Conservation (phyloP, 2,329 filamentous ascomycete genomes). For the Zymoseptoria crescenta region DNA sequence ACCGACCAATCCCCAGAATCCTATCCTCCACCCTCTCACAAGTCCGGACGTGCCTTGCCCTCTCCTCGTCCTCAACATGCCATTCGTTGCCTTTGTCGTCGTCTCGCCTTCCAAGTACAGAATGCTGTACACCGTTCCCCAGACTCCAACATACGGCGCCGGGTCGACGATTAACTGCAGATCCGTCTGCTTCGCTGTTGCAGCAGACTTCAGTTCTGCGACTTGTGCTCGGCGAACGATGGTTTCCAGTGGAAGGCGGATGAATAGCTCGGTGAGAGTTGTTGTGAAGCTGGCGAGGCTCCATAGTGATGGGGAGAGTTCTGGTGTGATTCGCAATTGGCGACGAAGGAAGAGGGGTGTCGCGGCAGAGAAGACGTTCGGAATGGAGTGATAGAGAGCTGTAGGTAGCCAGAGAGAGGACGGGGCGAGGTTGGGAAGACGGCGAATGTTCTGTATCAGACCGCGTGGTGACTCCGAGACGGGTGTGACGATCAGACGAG, state of each 20-base stretch:
- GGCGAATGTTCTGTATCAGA: constrained; percentile 67
- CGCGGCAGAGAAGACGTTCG: constrained; percentile 72
- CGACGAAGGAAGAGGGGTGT: constrained; percentile 79
- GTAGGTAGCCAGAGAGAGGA: constrained; percentile 64
- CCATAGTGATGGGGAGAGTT: constrained; percentile 73
- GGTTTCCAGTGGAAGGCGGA: constrained; percentile 87
- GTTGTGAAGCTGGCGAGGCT: constrained; percentile 74
- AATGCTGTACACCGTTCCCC: constrained; percentile 88
- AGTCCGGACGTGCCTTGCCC: constrained; percentile 63
- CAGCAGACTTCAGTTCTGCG: constrained; percentile 12
- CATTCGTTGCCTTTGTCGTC: constrained; percentile 26
- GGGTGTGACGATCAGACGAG: constrained; percentile 69
- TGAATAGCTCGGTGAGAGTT: constrained; percentile 69
- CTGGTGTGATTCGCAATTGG: constrained; percentile 74
- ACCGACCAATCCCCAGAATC: constrained; percentile 68
- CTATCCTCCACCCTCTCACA: constrained; percentile 69
- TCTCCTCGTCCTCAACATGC: constrained; percentile 40
- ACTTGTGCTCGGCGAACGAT: constrained; percentile 84
- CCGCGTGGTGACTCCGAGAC: constrained; percentile 66
- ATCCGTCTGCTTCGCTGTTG: constrained; percentile 24
- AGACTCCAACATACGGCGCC: constrained; percentile 72
- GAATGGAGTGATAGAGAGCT: constrained; percentile 80
- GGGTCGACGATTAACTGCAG: constrained; percentile 69
- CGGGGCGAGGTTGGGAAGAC: constrained; percentile 65
- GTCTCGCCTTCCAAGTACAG: constrained; percentile 69